Conservation (phyloP, 495 filamentous ascomycete genomes). For the Penicillium subrubescens region DNA sequence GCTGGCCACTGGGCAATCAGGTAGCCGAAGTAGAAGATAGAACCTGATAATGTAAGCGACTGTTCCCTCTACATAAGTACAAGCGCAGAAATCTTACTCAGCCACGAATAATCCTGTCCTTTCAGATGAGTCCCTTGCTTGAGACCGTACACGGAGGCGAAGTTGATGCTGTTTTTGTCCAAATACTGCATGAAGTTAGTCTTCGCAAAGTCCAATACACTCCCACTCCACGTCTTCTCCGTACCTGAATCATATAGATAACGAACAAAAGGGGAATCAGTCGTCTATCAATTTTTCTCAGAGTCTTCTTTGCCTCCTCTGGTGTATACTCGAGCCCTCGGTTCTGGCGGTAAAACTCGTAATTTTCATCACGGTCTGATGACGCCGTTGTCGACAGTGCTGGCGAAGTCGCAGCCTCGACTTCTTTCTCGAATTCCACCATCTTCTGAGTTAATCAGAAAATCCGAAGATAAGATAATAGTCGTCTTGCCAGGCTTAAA, state of each 20-base stretch:
- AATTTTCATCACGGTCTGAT: conserved; percentile 28
- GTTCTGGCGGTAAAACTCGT: conserved; percentile 27
- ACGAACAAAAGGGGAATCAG: conserved; percentile 58
- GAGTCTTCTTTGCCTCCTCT: conserved; percentile 49
- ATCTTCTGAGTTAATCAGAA: not conserved
- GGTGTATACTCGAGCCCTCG: conserved; percentile 40
- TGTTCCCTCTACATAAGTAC: not conserved
- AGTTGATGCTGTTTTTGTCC: conserved; percentile 63
- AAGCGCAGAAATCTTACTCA: conserved; percentile 23
- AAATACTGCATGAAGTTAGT: conserved; percentile 49
- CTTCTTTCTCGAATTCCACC: conserved; percentile 18
- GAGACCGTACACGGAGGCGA: conserved; percentile 60
- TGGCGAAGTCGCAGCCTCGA: conserved; percentile 16
- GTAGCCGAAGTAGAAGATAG: conserved; percentile 60
- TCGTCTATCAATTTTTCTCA: conserved; percentile 57
- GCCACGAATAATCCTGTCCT: conserved; percentile 62
- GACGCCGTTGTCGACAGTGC: conserved; percentile 10
- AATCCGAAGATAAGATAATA: not conserved
- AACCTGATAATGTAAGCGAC: conserved; percentile 26
- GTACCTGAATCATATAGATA: conserved; percentile 51
- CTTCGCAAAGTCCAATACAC: not conserved
- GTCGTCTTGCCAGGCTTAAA: not conserved
- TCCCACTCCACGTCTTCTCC: not conserved
- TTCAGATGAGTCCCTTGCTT: conserved; percentile 51
- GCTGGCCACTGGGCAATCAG: conserved; percentile 55